These are phyloP conservation scores for Psilocybe cyanescens DNA, from an alignment of 768 basidiomycete genomes.

Conservation along the genomic window DNA sequence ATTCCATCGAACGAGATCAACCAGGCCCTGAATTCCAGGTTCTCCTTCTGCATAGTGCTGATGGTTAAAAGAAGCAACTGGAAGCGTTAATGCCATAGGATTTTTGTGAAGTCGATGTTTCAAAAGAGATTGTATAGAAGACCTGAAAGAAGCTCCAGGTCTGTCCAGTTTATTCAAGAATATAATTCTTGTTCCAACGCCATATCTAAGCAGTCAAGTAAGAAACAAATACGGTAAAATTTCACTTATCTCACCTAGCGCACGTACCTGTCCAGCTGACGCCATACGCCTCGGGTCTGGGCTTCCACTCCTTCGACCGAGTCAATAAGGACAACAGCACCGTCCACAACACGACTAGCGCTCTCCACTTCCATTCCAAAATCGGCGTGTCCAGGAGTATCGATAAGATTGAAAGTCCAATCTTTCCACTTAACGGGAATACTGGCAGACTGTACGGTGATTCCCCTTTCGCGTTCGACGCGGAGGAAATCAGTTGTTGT, in stretches of 20 bases:
- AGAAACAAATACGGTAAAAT: background rate
- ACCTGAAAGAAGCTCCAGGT: conserved; percentile 78
- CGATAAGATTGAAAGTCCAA: conserved; percentile 87
- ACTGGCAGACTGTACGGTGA: conserved; percentile 92
- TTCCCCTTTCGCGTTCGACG: conserved; percentile 87
- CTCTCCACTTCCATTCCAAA: conserved; percentile 98
- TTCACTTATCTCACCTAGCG: conserved; percentile 32
- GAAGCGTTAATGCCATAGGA: conserved; percentile 71
- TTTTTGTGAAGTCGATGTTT: conserved; percentile 76
- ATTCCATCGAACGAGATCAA: conserved; percentile 85
- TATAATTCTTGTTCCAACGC: conserved; percentile 76
- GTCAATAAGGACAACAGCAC: conserved; percentile 86
- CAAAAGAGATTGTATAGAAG: conserved; percentile 74
- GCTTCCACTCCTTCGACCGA: conserved; percentile 92
- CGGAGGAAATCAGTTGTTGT: conserved; percentile 91
- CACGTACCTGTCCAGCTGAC: conserved; percentile 78
- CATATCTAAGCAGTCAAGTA: conserved; percentile 54
- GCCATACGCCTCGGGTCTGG: conserved; percentile 90
- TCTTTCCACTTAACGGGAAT: conserved; percentile 87
- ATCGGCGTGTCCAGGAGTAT: conserved; percentile 92
- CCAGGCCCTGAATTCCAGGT: conserved; percentile 83
- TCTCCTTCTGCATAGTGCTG: conserved; percentile 71
- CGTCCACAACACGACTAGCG: conserved; percentile 88
- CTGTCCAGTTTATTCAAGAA: conserved; percentile 91
- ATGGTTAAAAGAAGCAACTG: conserved; percentile 77